Evolutionary conservation across 202 grass and related monocot genomes (phyloP).

Genomic region (Setaria italica): DNA sequence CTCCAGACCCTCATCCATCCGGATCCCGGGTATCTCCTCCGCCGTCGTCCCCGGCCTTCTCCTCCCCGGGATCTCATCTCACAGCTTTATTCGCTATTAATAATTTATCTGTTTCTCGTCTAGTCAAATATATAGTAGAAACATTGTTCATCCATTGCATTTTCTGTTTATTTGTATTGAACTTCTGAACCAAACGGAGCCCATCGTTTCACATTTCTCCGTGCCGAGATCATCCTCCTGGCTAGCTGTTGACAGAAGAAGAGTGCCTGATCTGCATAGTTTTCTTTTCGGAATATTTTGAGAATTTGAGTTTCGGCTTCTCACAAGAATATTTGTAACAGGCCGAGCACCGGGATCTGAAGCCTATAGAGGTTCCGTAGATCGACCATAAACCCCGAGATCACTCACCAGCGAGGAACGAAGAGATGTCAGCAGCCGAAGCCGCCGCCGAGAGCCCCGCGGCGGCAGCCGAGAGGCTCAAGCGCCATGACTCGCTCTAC

Average conservation of each 20-base stretch:
- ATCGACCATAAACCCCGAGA: constrained; percentile 13
- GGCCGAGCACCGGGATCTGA: constrained; percentile 6
- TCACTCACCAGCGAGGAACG: neutral
- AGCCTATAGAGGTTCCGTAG: neutral
- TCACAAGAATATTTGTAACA: neutral
- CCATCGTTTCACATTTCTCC: neutral
- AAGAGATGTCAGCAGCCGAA: constrained; percentile 3
- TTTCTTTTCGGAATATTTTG: neutral
- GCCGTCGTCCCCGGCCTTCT: neutral
- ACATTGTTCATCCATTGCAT: neutral
- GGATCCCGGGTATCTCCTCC: constrained; percentile 9
- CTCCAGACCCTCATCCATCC: neutral
- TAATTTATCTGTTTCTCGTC: too few relatives aligned
- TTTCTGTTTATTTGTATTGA: neutral
- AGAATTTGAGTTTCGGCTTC: neutral
- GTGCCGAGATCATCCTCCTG: neutral
- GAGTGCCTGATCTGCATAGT: neutral
- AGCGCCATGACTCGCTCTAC: constrained; percentile 58
- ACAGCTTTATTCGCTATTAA: neutral
- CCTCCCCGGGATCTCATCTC: neutral
- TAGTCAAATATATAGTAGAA: too few relatives aligned
- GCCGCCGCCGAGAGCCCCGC: neutral
- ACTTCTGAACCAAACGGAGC: neutral
- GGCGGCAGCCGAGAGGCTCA: constrained; percentile 7
- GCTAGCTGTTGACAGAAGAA: neutral